Evolutionary conservation across 129 eudicot species (phyloP).

Genomic region (Lactuca saligna): DNA sequence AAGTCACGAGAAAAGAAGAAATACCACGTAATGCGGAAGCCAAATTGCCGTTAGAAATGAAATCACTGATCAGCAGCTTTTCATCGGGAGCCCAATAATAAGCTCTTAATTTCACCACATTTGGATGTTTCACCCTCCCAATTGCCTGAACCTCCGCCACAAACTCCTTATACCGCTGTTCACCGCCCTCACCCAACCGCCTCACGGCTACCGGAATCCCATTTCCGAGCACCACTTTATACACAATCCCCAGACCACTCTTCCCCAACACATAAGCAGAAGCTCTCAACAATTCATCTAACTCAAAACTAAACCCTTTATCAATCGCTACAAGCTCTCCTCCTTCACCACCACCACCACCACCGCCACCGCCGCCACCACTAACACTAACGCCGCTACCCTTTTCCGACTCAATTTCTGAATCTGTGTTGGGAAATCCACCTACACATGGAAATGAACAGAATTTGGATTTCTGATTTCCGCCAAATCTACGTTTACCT

Average conservation of each 20-base stretch:
- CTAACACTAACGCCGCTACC: constrained; percentile 44
- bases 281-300: constrained; percentile 88
- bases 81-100: constrained; percentile 99
- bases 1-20: neutral
- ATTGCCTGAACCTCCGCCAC: constrained; percentile 86
- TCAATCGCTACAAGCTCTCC: constrained; percentile 90
- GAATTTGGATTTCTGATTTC: constrained; percentile 39
- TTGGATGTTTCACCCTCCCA: constrained; percentile 86
- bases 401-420: constrained; percentile 73
- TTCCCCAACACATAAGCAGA: constrained; percentile 97
- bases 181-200: constrained; percentile 96
- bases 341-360: constrained; percentile 46
- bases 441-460: constrained; percentile 57
- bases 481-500: constrained; percentile 66
- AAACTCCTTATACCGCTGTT: constrained; percentile 90
- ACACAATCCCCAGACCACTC: constrained; percentile 94
- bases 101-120: constrained; percentile 89
- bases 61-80: constrained; percentile 86
- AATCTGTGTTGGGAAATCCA: constrained; percentile 51
- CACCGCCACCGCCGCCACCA: constrained; percentile 11
- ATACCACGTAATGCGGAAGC: constrained; percentile 82
- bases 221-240: constrained; percentile 90
- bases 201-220: constrained; percentile 96
- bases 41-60: constrained; percentile 91
- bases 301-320: constrained; percentile 77